Evolutionary conservation across 441 rosid genomes (phyloP), one percentile per base, ranked within the genome.

Genomic region (Omphalea diandra): DNA sequence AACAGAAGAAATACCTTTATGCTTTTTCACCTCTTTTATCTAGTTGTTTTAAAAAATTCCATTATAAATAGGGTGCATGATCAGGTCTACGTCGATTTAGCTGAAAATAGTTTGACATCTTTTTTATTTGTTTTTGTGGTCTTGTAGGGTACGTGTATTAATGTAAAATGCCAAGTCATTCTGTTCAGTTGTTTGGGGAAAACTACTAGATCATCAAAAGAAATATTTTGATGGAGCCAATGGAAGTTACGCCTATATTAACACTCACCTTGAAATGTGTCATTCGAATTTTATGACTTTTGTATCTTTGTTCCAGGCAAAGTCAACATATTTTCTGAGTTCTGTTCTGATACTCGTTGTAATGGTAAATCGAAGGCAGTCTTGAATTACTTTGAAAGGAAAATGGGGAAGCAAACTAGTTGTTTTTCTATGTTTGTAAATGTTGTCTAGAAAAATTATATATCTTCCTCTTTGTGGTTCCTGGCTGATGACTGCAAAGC

Each of bases 291-390:
- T 31, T 11, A 63, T 17, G 24, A 44, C 10, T 44, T 44, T 10
- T 26, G 40, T 29, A 31, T 15, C 52, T 27, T 26, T 27, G 67
- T 63, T 24, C 24, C 4, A 27, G 62, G 62, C 36, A 57, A 57
- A 32, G 62, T 32, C 35, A 57, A 11, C n/a, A 57, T 57, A 9
- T 32, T 63, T 15, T 15, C 54, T 5, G 26, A 26, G 35, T 49
- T 9, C 31, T n/a, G 1, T 47, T 33, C 12, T 65, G 44, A 36
- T 12, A 7, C 29, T 47, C n/a, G n/a, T 47, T n/a, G 3, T 47
- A 22, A 32, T 65, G 10, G 27, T 31, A 33, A 65, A 65, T n/a
- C 11, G 65, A 61, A 11, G 65, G 65, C 18, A 22, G n/a, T 31
- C 31, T 32, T 22, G 7, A 32, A 36, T 36, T 32, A 18, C 2